Base-by-base conservation (phyloP, 208 protist species). In the Phytomonas francai region DNA sequence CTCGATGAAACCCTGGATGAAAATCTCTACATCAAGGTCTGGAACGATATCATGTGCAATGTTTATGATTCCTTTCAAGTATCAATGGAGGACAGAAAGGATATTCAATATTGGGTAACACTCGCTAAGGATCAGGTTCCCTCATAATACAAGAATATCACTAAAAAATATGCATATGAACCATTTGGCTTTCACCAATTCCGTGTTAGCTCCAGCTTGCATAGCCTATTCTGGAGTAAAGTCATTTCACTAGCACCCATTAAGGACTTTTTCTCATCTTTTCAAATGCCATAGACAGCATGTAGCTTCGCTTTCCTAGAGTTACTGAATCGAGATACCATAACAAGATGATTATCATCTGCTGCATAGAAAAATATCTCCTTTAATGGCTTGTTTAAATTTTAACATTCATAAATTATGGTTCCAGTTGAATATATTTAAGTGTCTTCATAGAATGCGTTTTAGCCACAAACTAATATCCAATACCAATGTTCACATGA, bases 51-150 rank as follows among this genome's bases (percentile, higher is more conserved):
- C 59, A 91, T 95, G 76, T 70, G 65, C 32, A 76, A 64, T 11
- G 92, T 97, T 16, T 95, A 93, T 76, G 81, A 95, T 42, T 85
- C 84, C 8, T 95, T 97, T 70, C 76, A 88, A 28, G 83, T 90
- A 8, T 76, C 82, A 9, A 71, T 65, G 22, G 63, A 61, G 22
- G 78, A 89, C 61, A 83, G 85, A 32, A 80, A 75, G 49, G 60
- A 70, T 57, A 72, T 84, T 0, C 59, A 78, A n/a, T 58, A 87
- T 49, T 93, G 88, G 87, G 71, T 88, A 27, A 57, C 5, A 0
- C 66, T 77, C 8, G 71, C 79, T 0, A 67, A 82, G 56, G 51
- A 79, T 42, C 32, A 76, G 9, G 14, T 3, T 19, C 12, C 14
- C 14, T 49, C 39, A 49, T 49, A 19, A 49, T 22, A 16, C 63